Evolutionary conservation across 2,329 filamentous ascomycete genomes (phyloP).

Genomic region (Gyromitra esculenta): DNA sequence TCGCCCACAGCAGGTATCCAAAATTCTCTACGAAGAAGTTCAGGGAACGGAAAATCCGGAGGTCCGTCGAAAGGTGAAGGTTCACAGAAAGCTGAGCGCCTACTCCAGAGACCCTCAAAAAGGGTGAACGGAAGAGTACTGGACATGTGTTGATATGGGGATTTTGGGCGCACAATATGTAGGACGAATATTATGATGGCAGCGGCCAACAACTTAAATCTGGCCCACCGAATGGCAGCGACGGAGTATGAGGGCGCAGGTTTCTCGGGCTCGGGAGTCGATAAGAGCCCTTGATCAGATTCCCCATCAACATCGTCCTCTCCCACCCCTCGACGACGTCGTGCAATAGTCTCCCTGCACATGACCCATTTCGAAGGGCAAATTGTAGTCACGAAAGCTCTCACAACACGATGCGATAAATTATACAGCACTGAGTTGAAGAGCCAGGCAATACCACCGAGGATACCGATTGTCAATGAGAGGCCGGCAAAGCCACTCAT

Average conservation of each 20-base stretch:
- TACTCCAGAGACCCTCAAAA: conserved; percentile 58
- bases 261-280: conserved; percentile 8
- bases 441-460: conserved; percentile 58
- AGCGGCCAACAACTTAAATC: conserved; percentile 50
- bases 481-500: conserved; percentile 59
- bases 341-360: conserved; percentile 14
- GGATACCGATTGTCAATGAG: conserved; percentile 57
- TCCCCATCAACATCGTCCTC: neutral
- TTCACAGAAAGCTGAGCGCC: conserved; percentile 54
- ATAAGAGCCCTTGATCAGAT: conserved; percentile 10
- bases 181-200: conserved; percentile 56
- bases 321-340: neutral
- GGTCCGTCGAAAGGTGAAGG: conserved; percentile 56
- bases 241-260: neutral
- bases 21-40: conserved; percentile 48
- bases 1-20: conserved; percentile 52
- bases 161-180: conserved; percentile 59
- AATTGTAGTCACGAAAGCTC: conserved; percentile 48
- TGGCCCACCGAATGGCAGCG: conserved; percentile 29
- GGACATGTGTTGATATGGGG: conserved; percentile 61
- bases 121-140: conserved; percentile 60
- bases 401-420: conserved; percentile 50
- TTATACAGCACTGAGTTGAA: conserved; percentile 59
- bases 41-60: conserved; percentile 58
- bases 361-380: conserved; percentile 26